Conservation (phyloP, 1,139 yeast genomes). For the Lodderomyces margitis region DNA sequence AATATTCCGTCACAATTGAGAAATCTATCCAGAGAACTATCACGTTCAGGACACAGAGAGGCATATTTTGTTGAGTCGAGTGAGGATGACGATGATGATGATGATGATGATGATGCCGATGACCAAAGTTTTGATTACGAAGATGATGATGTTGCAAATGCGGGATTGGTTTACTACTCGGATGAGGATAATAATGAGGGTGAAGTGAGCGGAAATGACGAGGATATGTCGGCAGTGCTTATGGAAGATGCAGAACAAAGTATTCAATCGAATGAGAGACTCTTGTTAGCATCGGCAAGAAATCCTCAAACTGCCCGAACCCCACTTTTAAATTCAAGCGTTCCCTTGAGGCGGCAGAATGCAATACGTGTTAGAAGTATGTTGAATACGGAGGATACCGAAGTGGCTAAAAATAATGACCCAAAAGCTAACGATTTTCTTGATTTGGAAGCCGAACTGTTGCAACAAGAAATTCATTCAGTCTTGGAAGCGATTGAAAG, state of each 20-base stretch:
- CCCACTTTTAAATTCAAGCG: not conserved
- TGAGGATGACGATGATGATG: slow-evolving; percentile 8
- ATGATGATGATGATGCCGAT: slow-evolving; percentile 11
- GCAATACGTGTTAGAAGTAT: slow-evolving; percentile 18
- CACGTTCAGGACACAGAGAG: slow-evolving; percentile 11
- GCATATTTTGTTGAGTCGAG: slow-evolving; percentile 11
- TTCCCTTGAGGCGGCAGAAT: slow-evolving; percentile 21
- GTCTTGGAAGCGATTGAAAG: slow-evolving; percentile 4
- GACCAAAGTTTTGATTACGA: slow-evolving; percentile 15
- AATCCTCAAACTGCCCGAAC: slow-evolving; percentile 12
- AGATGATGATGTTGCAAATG: slow-evolving; percentile 10
- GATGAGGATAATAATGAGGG: slow-evolving; percentile 9
- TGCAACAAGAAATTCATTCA: slow-evolving; percentile 14
- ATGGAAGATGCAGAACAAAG: slow-evolving; percentile 15
- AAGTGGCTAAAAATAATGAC: not conserved
- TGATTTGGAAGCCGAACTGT: slow-evolving; percentile 10
- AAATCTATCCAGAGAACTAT: slow-evolving; percentile 14
- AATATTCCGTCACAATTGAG: slow-evolving; percentile 15
- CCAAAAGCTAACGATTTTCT: not conserved
- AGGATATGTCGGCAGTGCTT: not conserved
- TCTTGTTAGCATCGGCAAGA: slow-evolving; percentile 30
- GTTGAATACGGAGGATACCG: slow-evolving; percentile 1
- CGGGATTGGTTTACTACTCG: slow-evolving; percentile 7
- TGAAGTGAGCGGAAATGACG: slow-evolving; percentile 9
- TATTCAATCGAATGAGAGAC: slow-evolving; percentile 21